Evolutionary conservation across 805 yeast species (phyloP).

Genomic region (Naumovozyma baii): DNA sequence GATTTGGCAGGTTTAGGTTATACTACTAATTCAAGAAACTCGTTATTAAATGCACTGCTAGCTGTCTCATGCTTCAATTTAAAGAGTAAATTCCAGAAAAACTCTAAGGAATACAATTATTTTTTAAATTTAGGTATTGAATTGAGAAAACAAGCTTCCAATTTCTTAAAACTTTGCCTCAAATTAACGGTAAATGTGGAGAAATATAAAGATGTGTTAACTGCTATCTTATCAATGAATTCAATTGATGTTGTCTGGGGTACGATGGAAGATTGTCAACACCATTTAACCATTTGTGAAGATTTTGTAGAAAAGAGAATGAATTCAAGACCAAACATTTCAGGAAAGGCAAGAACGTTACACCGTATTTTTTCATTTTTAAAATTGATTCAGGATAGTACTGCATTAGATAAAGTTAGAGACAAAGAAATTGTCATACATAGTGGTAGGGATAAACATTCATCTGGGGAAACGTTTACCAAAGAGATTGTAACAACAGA

Average conservation of each 20-base stretch:
- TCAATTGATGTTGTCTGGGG: slow-evolving; percentile 88
- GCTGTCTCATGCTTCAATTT: slow-evolving; percentile 78
- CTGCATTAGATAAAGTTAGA: slow-evolving; percentile 31
- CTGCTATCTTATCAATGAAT: slow-evolving; percentile 78
- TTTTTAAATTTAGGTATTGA: slow-evolving; percentile 66
- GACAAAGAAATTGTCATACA: slow-evolving; percentile 9
- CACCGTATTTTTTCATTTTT: slow-evolving; percentile 72
- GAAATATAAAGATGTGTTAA: slow-evolving; percentile 74
- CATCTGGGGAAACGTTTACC: too few species aligned
- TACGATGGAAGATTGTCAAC: slow-evolving; percentile 74
- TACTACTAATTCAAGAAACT: slow-evolving; percentile 68
- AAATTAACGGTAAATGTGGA: slow-evolving; percentile 43
- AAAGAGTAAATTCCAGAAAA: slow-evolving; percentile 60
- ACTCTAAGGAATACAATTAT: slow-evolving; percentile 57
- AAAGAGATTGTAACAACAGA: neutral
- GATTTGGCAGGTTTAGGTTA: slow-evolving; percentile 65
- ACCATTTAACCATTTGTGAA: slow-evolving; percentile 69
- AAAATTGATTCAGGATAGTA: slow-evolving; percentile 69
- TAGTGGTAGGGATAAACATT: neutral
- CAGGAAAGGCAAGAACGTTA: slow-evolving; percentile 65
- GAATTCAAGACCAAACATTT: slow-evolving; percentile 52
- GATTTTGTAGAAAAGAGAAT: slow-evolving; percentile 61
- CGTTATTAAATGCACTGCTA: slow-evolving; percentile 64
- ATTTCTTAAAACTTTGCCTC: slow-evolving; percentile 52
- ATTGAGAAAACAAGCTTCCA: slow-evolving; percentile 64